Evolutionary conservation across 176 grass and related monocot genomes (phyloP), one percentile per base, ranked within the genome.

Genomic region (Carex kokanica): DNA sequence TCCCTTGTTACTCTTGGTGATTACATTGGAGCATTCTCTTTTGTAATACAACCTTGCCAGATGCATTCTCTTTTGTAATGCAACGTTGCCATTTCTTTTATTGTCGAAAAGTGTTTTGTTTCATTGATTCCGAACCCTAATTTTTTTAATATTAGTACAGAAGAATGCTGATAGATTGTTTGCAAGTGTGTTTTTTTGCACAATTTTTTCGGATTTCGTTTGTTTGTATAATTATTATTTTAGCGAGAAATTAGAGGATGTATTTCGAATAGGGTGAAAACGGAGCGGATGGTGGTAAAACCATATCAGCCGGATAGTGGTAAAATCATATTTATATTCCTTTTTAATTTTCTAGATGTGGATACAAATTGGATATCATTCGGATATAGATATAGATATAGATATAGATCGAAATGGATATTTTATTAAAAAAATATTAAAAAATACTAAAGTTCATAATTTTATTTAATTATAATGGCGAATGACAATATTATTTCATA

Each of bases 21-120:
- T 82, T 47, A 66, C 79, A 65, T 49, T 31, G 38, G 55, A n/a
- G 25, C 13, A 9, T 51, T 64, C 41, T 47, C 60, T 64, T 23
- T 32, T 74, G 70, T 74, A 74, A 74, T 74, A 34, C 56, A 64
- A 45, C 20, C 41, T 81, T 49, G 18, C 34, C 78, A 60, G 3
- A 51, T 64, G 27, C 14, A 9, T 52, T 64, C 41, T 47, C 61
- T 65, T 23, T 36, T 75, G 71, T 75, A 53, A 75, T 75, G 58
- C 57, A 65, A 64, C 21, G 36, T 38, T 38, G 4, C n/a, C 78
- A 43, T 80, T 61, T 80, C 8, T 32, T 40, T 38, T 40, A 60
- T 21, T 81, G 55, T 41, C 24, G n/a, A 81, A 45, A 43, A 45
- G 25, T 38, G 8, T 38, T 1, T 53, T 54, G 8, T 52, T 51